Conservation (phyloP, 352 stramenopile genomes). For the Pythium guiyangense region DNA sequence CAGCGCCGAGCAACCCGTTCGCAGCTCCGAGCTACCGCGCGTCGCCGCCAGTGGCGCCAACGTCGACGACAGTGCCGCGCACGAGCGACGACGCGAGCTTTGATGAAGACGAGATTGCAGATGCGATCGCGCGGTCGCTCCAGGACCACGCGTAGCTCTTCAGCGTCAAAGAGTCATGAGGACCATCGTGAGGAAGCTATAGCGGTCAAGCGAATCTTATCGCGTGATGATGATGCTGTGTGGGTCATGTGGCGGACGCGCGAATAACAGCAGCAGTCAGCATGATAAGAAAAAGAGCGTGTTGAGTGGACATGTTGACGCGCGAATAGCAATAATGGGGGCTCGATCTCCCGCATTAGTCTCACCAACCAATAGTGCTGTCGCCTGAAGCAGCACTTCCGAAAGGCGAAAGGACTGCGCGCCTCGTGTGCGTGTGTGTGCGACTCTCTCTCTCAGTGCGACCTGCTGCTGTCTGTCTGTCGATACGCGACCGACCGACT, state of each 20-base stretch:
- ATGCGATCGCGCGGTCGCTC: conserved; percentile 72
- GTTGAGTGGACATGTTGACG: conserved; percentile 5
- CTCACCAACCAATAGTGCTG: neutral
- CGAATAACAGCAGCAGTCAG: too few species aligned
- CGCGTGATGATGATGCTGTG: too few species aligned
- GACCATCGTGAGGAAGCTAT: neutral
- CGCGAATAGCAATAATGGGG: conserved; percentile 3
- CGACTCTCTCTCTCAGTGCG: too few species aligned
- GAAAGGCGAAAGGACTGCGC: neutral
- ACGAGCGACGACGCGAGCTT: conserved; percentile 24
- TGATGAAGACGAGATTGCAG: conserved; percentile 77
- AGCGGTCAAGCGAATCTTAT: too few species aligned
- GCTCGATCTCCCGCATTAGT: too few species aligned
- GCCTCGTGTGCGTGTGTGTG: too few species aligned
- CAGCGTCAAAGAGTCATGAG: neutral
- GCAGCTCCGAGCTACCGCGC: too few species aligned
- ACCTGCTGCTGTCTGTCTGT: too few species aligned
- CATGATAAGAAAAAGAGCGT: too few species aligned
- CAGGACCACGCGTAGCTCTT: conserved; percentile 63
- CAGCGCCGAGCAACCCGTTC: conserved; percentile 22
- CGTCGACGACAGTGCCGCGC: conserved; percentile 11
- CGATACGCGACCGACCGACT: too few species aligned
- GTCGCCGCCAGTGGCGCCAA: conserved; percentile 6
- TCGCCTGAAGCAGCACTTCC: conserved; percentile 13
- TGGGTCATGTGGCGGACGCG: too few species aligned